Percentiles rank a stretch among this genome's conserved stretches.
phyloP scores from a whole-genome alignment of 352 stramenopile species.

The Globisporangium barbulae region DNA sequence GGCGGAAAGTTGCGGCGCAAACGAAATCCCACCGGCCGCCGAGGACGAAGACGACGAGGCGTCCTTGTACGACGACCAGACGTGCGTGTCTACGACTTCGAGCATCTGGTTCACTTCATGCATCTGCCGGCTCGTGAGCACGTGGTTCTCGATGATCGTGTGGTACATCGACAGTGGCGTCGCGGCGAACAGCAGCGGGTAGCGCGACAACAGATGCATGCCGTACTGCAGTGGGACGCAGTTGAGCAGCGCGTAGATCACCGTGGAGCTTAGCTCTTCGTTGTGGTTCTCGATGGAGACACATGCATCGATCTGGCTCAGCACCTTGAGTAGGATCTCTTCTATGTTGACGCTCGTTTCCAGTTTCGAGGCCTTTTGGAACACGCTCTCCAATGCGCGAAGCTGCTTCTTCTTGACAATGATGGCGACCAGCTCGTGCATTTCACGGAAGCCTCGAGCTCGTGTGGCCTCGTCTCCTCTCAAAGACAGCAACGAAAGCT shows the following conservation, averaged over 20 bases:
- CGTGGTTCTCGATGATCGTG: constrained; percentile 69
- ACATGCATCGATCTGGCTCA: constrained; percentile 46
- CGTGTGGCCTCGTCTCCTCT: constrained; percentile 13
- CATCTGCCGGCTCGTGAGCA: constrained; percentile 61
- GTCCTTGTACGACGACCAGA: constrained; percentile 79
- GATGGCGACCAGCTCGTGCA: constrained; percentile 42
- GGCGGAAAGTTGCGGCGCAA: constrained; percentile 68
- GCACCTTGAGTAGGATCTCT: constrained; percentile 40
- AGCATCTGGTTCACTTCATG: constrained; percentile 69
- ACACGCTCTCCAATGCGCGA: constrained; percentile 35
- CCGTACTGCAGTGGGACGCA: constrained; percentile 47
- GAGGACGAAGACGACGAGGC: constrained; percentile 22
- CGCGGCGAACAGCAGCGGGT: constrained; percentile 57
- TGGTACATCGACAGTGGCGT: constrained; percentile 74
- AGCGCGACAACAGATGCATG: constrained; percentile 57
- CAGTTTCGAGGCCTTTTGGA: constrained; percentile 27
- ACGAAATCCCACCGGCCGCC: constrained; percentile 39
- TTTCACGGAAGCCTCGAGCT: constrained; percentile 29
- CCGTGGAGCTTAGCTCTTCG: constrained; percentile 49
- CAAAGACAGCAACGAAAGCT: constrained; percentile 47
- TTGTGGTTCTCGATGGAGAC: constrained; percentile 32
- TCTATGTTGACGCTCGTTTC: constrained; percentile 24
- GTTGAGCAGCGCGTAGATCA: constrained; percentile 71
- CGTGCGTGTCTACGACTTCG: constrained; percentile 77
- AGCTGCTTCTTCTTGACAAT: constrained; percentile 46